phyloP scores from a whole-genome alignment of 352 stramenopile genomes.

The Phytophthora cajani region DNA sequence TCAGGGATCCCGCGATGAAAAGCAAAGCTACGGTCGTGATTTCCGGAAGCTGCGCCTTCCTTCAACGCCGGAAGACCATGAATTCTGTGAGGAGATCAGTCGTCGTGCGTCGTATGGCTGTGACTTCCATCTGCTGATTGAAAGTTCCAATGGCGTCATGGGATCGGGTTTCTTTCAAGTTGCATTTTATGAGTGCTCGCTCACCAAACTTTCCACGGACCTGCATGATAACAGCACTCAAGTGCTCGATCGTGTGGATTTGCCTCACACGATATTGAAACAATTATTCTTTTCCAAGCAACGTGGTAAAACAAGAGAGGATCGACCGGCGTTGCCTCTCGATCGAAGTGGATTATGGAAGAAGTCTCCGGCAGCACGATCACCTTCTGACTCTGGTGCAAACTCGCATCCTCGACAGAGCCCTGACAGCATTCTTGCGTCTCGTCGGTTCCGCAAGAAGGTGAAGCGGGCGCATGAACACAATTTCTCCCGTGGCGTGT shows the following conservation, averaged over 20 bases:
- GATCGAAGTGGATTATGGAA: constrained; percentile 34
- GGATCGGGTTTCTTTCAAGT: constrained; percentile 88
- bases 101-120: constrained; percentile 58
- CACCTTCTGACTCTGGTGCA: constrained; percentile 18
- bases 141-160: constrained; percentile 50
- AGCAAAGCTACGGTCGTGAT: constrained; percentile 56
- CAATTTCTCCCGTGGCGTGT: constrained; percentile 89
- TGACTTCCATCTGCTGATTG: constrained; percentile 84
- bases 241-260: constrained; percentile 31
- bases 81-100: constrained; percentile 81
- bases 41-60: constrained; percentile 54
- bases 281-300: constrained; percentile 61
- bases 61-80: constrained; percentile 74
- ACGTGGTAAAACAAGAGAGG: constrained; percentile 19
- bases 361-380: constrained; percentile 16
- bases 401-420: constrained; percentile 19
- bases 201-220: constrained; percentile 60
- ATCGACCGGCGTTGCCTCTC: constrained; percentile 32
- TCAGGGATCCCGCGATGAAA: constrained; percentile 76
- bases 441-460: constrained; percentile 75
- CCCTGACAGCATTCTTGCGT: constrained; percentile 42
- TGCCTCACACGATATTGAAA: constrained; percentile 59
- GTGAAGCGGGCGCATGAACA: constrained; percentile 88
- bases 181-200: constrained; percentile 87
- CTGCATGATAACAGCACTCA: constrained; percentile 42